Evolutionary conservation across 2,329 filamentous ascomycete genomes (phyloP).

Genomic region (Botrytis cinerea): DNA sequence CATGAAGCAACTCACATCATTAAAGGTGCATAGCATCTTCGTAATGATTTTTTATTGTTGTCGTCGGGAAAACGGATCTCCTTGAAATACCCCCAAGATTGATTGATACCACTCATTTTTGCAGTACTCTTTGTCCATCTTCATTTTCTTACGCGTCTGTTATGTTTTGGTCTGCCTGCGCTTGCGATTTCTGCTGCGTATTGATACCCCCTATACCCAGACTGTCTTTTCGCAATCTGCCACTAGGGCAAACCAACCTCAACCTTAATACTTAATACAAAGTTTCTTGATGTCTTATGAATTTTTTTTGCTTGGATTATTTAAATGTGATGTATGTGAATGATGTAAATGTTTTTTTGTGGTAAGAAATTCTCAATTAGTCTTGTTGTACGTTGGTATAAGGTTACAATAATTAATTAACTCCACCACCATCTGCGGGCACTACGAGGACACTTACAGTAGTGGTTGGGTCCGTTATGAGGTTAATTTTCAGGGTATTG

Average conservation of each 20-base stretch:
- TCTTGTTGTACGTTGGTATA: background rate
- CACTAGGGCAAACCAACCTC: conserved; percentile 42
- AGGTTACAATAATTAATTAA: background rate
- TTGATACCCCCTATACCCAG: conserved; percentile 47
- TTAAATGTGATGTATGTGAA: conserved; percentile 1
- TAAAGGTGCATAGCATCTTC: conserved; percentile 21
- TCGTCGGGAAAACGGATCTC: conserved; percentile 42
- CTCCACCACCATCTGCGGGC: background rate
- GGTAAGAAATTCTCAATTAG: background rate
- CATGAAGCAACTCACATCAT: conserved; percentile 32
- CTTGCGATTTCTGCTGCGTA: conserved; percentile 41
- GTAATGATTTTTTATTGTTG: conserved; percentile 33
- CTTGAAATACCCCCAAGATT: conserved; percentile 44
- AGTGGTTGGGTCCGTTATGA: background rate
- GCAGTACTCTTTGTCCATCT: conserved; percentile 38
- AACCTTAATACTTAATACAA: conserved; percentile 44
- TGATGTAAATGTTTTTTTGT: background rate
- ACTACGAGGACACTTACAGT: conserved; percentile 4
- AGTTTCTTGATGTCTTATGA: conserved; percentile 33
- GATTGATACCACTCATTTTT: conserved; percentile 44
- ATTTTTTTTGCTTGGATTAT: background rate
- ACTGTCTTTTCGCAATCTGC: conserved; percentile 44
- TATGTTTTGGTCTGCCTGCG: conserved; percentile 32
- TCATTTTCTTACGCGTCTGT: conserved; percentile 30
- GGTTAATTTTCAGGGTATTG: background rate